These are phyloP conservation scores for Nicotiana undulata DNA, from an alignment of 257 asterid genomes.

Conservation along the genomic window DNA sequence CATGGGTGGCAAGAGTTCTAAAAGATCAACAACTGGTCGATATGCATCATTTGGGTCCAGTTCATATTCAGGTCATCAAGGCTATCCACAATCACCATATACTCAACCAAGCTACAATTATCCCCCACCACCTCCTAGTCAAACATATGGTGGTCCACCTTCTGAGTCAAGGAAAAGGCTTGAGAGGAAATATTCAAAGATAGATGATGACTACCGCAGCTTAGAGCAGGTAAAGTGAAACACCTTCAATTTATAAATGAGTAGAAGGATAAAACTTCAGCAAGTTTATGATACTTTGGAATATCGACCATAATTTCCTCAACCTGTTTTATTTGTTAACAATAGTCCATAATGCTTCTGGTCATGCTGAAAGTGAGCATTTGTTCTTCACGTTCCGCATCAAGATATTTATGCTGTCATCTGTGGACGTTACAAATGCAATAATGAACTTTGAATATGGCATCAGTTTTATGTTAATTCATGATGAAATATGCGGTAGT, in stretches of 20 bases:
- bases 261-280: neutral
- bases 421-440: neutral
- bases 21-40: slow-evolving; percentile 52
- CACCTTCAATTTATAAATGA: neutral
- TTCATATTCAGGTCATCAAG: slow-evolving; percentile 40
- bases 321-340: neutral
- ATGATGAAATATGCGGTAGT: neutral
- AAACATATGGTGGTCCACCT: slow-evolving; percentile 45
- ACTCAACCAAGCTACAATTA: slow-evolving; percentile 52
- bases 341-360: neutral
- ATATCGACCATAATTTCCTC: neutral
- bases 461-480: neutral
- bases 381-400: neutral
- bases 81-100: slow-evolving; percentile 43
- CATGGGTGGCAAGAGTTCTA: slow-evolving; percentile 87
- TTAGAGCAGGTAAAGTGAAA: slow-evolving; percentile 57
- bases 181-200: slow-evolving; percentile 80
- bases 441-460: neutral
- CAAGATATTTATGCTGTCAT: neutral
- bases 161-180: slow-evolving; percentile 45
- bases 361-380: neutral
- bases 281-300: neutral
- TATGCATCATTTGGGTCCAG: slow-evolving; percentile 65
- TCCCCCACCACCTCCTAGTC: slow-evolving; percentile 39
- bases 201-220: slow-evolving; percentile 70